phyloP scores from a whole-genome alignment of 345 rosid genomes.

The Ailanthus altissimus region DNA sequence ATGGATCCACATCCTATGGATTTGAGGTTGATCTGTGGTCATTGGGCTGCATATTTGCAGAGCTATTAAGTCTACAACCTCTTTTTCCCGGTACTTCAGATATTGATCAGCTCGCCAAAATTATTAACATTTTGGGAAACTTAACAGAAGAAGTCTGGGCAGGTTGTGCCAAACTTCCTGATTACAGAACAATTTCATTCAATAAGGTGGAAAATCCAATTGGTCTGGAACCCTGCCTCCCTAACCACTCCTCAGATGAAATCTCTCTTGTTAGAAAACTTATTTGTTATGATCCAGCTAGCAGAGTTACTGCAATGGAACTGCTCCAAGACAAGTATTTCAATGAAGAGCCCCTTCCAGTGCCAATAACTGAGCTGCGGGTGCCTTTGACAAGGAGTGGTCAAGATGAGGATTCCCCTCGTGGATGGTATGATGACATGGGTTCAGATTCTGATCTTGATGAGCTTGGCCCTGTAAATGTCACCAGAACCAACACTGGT shows the following conservation, averaged over 20 bases:
- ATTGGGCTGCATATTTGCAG: constrained; percentile 85
- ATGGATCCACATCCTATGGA: constrained; percentile 82
- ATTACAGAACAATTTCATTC: constrained; percentile 73
- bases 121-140: constrained; percentile 71
- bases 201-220: constrained; percentile 66
- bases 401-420: constrained; percentile 61
- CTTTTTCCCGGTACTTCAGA: constrained; percentile 87
- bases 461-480: constrained; percentile 55
- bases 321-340: constrained; percentile 74
- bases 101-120: constrained; percentile 80
- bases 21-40: constrained; percentile 89
- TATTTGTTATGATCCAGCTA: constrained; percentile 74
- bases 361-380: constrained; percentile 57
- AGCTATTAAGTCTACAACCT: constrained; percentile 74
- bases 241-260: constrained; percentile 51
- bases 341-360: constrained; percentile 72
- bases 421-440: constrained; percentile 47
- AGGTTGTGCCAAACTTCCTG: constrained; percentile 75
- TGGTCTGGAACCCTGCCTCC: constrained; percentile 66
- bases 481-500: constrained; percentile 53
- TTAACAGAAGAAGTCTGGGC: constrained; percentile 78
- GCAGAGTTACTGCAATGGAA: constrained; percentile 74
- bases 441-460: constrained; percentile 68
- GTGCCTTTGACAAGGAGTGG: constrained; percentile 58
- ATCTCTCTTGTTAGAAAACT: constrained; percentile 67